Conservation (phyloP, 768 basidiomycete species). For the Chalciporus piperatus region DNA sequence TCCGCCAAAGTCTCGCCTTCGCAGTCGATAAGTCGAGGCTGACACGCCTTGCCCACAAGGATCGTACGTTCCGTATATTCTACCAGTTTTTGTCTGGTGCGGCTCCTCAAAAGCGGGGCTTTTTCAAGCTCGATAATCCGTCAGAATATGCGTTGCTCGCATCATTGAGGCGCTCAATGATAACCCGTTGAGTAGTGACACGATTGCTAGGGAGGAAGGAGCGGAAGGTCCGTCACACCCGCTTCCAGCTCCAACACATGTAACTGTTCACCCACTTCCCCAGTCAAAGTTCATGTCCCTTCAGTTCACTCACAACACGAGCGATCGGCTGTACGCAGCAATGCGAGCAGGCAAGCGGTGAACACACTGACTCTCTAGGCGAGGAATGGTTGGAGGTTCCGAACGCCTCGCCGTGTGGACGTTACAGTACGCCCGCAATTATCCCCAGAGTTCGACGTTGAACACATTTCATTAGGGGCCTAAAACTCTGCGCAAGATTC, state of each 20-base stretch:
- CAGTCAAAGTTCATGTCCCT: no score
- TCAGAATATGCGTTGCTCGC: constrained; percentile 83
- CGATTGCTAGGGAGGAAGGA: constrained; percentile 78
- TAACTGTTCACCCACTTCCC: no score
- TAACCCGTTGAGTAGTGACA: constrained; percentile 86
- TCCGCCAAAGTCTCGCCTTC: constrained; percentile 80
- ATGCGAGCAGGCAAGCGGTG: no score
- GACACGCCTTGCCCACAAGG: constrained; percentile 70
- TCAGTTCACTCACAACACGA: no score
- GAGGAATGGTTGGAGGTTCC: no score
- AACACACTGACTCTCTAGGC: no score
- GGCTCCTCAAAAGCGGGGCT: constrained; percentile 74
- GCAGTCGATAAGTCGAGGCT: constrained; percentile 90
- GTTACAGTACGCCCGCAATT: constrained; percentile 44
- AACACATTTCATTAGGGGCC: constrained; percentile 41
- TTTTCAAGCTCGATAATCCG: constrained; percentile 72
- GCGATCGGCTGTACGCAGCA: no score
- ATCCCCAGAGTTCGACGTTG: not conserved
- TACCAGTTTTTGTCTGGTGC: constrained; percentile 90
- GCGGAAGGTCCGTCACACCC: no score
- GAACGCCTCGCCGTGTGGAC: constrained; percentile 79
- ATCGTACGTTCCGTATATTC: constrained; percentile 87
- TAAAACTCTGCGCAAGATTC: constrained; percentile 69
- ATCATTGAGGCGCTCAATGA: constrained; percentile 81
- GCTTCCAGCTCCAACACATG: no score